These are phyloP conservation scores for Cystofilobasidium ferigula DNA, from an alignment of 768 basidiomycete species.

Conservation along the genomic window DNA sequence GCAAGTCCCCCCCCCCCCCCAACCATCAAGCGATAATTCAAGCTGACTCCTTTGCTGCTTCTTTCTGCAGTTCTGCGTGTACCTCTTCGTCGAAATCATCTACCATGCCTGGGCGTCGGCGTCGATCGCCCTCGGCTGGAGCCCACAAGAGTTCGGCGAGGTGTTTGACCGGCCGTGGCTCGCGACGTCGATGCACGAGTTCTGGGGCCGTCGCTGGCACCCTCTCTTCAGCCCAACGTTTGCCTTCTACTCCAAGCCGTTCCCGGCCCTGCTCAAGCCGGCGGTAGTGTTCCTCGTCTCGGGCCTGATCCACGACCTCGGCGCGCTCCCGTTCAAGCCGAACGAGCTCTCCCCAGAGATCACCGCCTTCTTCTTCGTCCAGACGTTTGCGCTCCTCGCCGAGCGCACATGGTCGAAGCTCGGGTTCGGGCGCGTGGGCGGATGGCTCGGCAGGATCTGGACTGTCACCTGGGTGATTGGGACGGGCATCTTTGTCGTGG, in stretches of 20 bases:
- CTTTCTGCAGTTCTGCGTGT: slow-evolving; percentile 4
- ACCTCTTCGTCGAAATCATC: slow-evolving; percentile 20
- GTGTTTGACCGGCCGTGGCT: slow-evolving; percentile 20
- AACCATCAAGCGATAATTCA: neutral
- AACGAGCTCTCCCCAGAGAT: neutral
- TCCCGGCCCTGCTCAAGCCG: slow-evolving; percentile 1
- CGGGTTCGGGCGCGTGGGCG: slow-evolving; percentile 1
- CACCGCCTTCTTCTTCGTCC: slow-evolving; percentile 21
- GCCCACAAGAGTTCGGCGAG: slow-evolving; percentile 5
- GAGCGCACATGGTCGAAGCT: neutral
- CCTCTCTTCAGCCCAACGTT: slow-evolving; percentile 21
- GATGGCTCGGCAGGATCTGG: slow-evolving; percentile 10
- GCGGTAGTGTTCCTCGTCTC: slow-evolving; percentile 12
- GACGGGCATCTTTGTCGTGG: slow-evolving; percentile 11
- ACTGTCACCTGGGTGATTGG: slow-evolving; percentile 2
- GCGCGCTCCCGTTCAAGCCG: slow-evolving; percentile 2
- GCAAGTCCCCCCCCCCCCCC: neutral
- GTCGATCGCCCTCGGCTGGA: slow-evolving; percentile 19
- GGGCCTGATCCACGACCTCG: slow-evolving; percentile 20
- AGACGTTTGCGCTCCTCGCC: neutral
- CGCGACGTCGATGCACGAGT: neutral
- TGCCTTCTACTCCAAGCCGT: slow-evolving; percentile 13
- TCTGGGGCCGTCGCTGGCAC: slow-evolving; percentile 24
- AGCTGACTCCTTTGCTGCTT: neutral
- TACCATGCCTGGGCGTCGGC: slow-evolving; percentile 5